phyloP scores from a whole-genome alignment of 345 rosid species.

The Anastatica hierochuntica region DNA sequence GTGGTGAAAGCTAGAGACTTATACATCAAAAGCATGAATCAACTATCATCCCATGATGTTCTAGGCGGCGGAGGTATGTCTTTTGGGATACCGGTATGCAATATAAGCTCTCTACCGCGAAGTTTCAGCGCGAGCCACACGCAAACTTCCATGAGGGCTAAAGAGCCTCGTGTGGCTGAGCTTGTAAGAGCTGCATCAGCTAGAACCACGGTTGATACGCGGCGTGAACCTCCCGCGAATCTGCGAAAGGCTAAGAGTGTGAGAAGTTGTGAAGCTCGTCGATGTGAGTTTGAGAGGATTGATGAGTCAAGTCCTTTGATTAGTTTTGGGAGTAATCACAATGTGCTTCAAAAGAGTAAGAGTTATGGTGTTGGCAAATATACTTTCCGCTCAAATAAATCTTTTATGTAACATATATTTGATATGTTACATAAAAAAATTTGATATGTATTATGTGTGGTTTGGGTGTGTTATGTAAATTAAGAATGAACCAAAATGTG shows the following conservation, averaged over 20 bases:
- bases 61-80: constrained; percentile 12
- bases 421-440: too few relatives aligned
- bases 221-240: neutral
- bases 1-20: constrained; percentile 36
- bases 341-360: constrained; percentile 33
- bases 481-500: neutral
- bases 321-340: constrained; percentile 30
- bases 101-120: constrained; percentile 24
- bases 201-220: constrained; percentile 14
- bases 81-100: constrained; percentile 36
- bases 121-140: constrained; percentile 42
- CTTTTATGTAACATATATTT: too few relatives aligned
- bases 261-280: constrained; percentile 27
- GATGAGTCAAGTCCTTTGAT: constrained; percentile 50
- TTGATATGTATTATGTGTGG: neutral
- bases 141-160: constrained; percentile 6
- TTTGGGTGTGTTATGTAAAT: neutral
- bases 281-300: constrained; percentile 47
- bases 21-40: constrained; percentile 37
- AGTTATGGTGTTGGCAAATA: constrained; percentile 11
- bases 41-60: constrained; percentile 29
- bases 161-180: constrained; percentile 32
- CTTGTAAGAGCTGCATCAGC: constrained; percentile 49
- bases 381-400: neutral
- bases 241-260: constrained; percentile 13